Base-by-base conservation (phyloP, 2,329 filamentous ascomycete species). In the Dactylonectria estremocensis region DNA sequence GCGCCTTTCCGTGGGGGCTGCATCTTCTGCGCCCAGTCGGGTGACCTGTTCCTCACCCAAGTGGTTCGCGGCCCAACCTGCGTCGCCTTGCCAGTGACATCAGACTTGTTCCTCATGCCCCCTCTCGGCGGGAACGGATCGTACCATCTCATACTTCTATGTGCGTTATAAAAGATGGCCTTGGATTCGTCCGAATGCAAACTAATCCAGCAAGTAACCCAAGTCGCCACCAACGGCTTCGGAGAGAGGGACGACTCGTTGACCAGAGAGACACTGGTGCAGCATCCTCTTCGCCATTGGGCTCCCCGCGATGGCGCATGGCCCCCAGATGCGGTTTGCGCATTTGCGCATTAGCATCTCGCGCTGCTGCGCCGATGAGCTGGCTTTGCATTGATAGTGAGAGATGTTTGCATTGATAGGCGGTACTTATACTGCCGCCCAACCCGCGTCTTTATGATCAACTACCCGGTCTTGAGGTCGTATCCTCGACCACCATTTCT, bases 141-240 rank as follows among this genome's bases (percentile, higher is more conserved):
- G 45, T 48, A 53, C 58, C 53, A 61, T 45, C 28, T 22, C 37
- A 40, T n/a, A 2, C 48, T 33, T 53, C 46, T 66, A 69, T 68
- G 16, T 72, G 72, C 68, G 71, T 46, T 22, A 20, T 24, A 5
- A 66, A 55, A 18, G 28, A 46, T 55, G 33, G 43, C 52, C 55
- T 24, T 67, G 46, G n/a, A 69, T 62, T 69, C 53, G 68, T 53
- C 40, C 9, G 35, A 5, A 50, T 53, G 69, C 55, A 60, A 62
- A 50, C 66, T 68, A 70, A 74, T 61, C 66, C 55, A 72, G 63
- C 66, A 67, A 54, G n/a, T 7, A 28, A 7, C 24, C 60, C 66
- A 60, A 73, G 70, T 66, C 66, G 53, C 60, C 52, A 20, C 46
- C 46, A 40, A 52, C 5, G 10, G 14, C 43, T 5, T 33, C 37